Percentiles rank a stretch among this genome's conserved stretches.
These are phyloP conservation scores for Cyclostephanos tholiformis DNA, from an alignment of 108 stramenopile species.

Conservation along the genomic window DNA sequence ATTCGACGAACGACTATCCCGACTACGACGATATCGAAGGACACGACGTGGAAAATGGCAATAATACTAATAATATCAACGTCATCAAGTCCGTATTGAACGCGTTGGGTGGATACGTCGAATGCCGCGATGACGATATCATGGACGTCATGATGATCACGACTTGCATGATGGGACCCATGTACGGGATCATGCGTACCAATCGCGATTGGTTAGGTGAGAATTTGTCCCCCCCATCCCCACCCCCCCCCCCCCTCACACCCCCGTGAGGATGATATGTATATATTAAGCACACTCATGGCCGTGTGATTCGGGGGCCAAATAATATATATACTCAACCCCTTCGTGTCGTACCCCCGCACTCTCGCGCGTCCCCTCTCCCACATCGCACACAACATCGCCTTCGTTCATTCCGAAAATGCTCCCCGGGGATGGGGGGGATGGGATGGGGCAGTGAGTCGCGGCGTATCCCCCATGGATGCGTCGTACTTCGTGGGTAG, in stretches of 20 bases:
- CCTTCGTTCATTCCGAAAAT: too few species aligned
- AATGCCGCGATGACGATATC: slow-evolving; percentile 55
- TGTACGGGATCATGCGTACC: slow-evolving; percentile 71
- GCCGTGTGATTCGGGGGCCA: too few species aligned
- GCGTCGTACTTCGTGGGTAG: slow-evolving; percentile 57
- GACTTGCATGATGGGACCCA: slow-evolving; percentile 68
- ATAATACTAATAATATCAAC: background rate
- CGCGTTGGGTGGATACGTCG: slow-evolving; percentile 59
- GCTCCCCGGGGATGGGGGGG: too few species aligned
- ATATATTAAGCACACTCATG: too few species aligned
- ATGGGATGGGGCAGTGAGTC: slow-evolving; percentile 28
- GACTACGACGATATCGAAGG: too few species aligned
- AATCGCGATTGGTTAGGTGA: slow-evolving; percentile 68
- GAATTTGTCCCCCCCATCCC: too few species aligned
- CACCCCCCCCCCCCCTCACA: background rate
- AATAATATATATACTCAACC: too few species aligned
- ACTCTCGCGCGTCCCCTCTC: too few species aligned
- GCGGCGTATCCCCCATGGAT: slow-evolving; percentile 47
- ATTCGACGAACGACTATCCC: background rate
- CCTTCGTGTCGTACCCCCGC: too few species aligned
- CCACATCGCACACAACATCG: too few species aligned
- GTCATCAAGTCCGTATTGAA: slow-evolving; percentile 28
- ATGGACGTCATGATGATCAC: slow-evolving; percentile 75
- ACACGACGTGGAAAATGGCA: background rate
- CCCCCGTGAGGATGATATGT: too few species aligned